Percentiles rank a stretch among this genome's conserved stretches.
Conservation (phyloP, 139 green algal species). For the Zygnema cylindricum region DNA sequence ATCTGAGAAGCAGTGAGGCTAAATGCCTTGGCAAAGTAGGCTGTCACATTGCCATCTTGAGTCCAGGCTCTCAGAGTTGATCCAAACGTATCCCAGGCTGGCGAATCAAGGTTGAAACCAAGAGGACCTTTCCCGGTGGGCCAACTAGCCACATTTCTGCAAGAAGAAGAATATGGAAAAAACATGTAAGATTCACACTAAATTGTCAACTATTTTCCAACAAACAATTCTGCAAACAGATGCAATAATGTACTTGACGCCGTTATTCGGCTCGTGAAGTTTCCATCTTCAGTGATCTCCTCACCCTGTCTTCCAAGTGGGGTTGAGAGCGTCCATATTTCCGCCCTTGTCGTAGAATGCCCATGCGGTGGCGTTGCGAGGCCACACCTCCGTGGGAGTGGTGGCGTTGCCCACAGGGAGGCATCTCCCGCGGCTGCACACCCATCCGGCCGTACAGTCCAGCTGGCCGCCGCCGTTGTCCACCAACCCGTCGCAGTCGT, state of each 20-base stretch:
- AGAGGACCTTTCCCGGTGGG: constrained; percentile 20
- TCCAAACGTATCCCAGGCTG: neutral
- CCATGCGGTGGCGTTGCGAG: neutral
- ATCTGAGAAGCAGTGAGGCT: constrained; percentile 10
- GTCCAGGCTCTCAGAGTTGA: neutral
- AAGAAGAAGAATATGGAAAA: neutral
- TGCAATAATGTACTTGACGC: neutral
- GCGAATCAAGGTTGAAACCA: neutral
- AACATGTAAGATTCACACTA: neutral
- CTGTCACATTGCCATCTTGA: neutral
- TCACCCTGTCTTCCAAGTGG: neutral
- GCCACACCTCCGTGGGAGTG: neutral
- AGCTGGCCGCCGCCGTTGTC: constrained; percentile 28
- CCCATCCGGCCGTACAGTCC: constrained; percentile 6
- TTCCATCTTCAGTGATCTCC: no score
- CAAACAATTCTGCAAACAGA: neutral
- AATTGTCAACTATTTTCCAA: neutral
- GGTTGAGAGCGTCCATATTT: neutral
- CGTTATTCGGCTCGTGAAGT: neutral
- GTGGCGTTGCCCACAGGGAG: neutral
- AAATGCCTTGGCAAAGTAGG: constrained; percentile 21
- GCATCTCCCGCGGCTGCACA: constrained; percentile 6
- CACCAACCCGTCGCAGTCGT: constrained; percentile 31
- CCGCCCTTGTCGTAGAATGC: no score
- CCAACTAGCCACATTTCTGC: neutral